Evolutionary conservation across 768 basidiomycete genomes (phyloP).

Genomic region (Tylopilus subfusipes): DNA sequence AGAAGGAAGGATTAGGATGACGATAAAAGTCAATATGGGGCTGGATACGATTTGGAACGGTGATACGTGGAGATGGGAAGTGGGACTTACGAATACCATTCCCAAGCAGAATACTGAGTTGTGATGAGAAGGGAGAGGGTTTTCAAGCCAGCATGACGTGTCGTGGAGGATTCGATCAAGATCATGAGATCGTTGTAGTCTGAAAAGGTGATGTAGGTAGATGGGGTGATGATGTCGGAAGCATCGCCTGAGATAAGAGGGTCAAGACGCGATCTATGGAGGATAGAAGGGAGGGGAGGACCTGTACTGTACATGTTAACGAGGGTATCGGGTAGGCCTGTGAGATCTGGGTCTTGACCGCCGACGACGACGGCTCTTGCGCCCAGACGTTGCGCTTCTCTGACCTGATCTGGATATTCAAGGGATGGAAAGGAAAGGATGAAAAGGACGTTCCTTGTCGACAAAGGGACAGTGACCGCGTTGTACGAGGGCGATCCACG

Average conservation of each 20-base stretch:
- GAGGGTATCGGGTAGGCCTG: conserved; percentile 69
- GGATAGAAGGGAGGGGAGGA: conserved; percentile 41
- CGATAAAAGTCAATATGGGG: conserved; percentile 80
- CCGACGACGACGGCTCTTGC: conserved; percentile 92
- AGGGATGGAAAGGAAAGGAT: not conserved
- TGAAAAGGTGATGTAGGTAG: conserved; percentile 84
- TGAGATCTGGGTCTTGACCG: conserved; percentile 64
- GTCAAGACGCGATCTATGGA: conserved; percentile 4
- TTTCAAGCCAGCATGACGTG: conserved; percentile 70
- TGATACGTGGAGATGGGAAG: not conserved
- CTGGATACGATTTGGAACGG: conserved; percentile 35
- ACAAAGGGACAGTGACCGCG: conserved; percentile 89
- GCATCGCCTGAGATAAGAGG: conserved; percentile 59
- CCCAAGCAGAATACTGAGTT: conserved; percentile 80
- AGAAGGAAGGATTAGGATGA: conserved; percentile 88
- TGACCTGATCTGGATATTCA: conserved; percentile 27
- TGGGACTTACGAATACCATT: conserved; percentile 79
- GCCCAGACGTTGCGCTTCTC: conserved; percentile 66
- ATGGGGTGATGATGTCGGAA: conserved; percentile 77
- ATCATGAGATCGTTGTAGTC: conserved; percentile 69
- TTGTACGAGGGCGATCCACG: conserved; percentile 90
- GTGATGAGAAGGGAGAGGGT: conserved; percentile 76
- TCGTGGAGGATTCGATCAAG: conserved; percentile 72
- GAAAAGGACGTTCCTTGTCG: conserved; percentile 60
- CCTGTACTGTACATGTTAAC: conserved; percentile 94